Evolutionary conservation across 768 basidiomycete species (phyloP).

Genomic region (Agaricus sinodeliciosus): DNA sequence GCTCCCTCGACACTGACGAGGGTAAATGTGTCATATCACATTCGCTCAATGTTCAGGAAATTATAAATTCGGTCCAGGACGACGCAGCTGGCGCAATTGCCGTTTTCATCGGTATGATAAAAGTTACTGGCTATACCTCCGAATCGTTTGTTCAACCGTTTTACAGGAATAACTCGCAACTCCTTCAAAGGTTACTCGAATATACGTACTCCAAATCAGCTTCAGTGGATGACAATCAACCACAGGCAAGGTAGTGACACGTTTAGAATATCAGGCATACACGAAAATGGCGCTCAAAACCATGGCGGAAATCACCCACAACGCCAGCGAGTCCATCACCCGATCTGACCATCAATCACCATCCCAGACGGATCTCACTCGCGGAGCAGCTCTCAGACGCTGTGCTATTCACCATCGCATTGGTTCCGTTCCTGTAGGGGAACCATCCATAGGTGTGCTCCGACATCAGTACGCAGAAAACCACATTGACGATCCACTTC

Average conservation of each 20-base stretch:
- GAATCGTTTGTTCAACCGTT: not conserved
- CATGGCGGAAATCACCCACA: constrained; percentile 51
- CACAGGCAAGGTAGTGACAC: constrained; percentile 62
- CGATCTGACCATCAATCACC: constrained; percentile 36
- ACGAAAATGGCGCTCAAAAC: constrained; percentile 76
- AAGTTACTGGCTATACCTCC: not conserved
- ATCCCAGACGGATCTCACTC: constrained; percentile 15
- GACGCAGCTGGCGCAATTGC: constrained; percentile 66
- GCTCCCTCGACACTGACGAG: constrained; percentile 31
- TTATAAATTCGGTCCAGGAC: constrained; percentile 57
- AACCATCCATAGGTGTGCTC: constrained; percentile 60
- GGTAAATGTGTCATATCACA: constrained; percentile 58
- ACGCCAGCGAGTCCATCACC: constrained; percentile 33
- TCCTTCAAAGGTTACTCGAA: constrained; percentile 62
- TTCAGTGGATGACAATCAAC: not conserved
- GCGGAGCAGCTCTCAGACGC: constrained; percentile 36
- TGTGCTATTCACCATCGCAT: constrained; percentile 72
- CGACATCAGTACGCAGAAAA: not conserved
- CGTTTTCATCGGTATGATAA: constrained; percentile 57
- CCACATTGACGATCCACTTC: not conserved
- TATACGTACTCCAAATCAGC: not conserved
- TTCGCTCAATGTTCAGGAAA: constrained; percentile 48
- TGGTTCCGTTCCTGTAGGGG: constrained; percentile 70
- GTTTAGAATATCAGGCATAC: constrained; percentile 80
- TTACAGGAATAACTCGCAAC: constrained; percentile 66